phyloP scores from a whole-genome alignment of 768 basidiomycete genomes.

The Infundibulicybe gibba region DNA sequence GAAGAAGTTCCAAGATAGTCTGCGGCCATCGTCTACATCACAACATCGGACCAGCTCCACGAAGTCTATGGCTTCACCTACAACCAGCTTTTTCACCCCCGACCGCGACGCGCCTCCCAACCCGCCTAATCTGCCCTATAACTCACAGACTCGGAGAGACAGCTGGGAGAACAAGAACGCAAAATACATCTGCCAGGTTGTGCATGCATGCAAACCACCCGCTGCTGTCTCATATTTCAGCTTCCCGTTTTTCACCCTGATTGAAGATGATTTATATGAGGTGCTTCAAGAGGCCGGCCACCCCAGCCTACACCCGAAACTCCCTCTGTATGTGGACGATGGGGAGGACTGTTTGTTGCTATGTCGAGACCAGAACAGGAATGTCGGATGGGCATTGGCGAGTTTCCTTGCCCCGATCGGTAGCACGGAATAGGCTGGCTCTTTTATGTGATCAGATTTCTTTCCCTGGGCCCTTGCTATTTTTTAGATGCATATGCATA shows the following conservation, averaged over 20 bases:
- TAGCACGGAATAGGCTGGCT: too few species aligned
- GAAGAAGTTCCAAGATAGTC: constrained; percentile 20
- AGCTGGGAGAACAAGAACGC: constrained; percentile 45
- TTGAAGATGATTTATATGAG: constrained; percentile 56
- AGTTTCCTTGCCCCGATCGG: constrained; percentile 72
- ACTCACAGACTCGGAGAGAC: constrained; percentile 27
- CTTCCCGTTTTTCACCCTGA: constrained; percentile 75
- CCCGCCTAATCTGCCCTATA: not conserved
- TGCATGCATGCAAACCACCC: constrained; percentile 69
- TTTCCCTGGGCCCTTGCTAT: too few species aligned
- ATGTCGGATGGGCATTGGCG: constrained; percentile 78
- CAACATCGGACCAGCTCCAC: constrained; percentile 1
- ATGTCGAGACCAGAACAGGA: constrained; percentile 51
- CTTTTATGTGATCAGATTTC: too few species aligned
- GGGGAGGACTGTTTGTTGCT: constrained; percentile 78
- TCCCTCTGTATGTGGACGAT: constrained; percentile 75
- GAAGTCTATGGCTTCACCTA: not conserved
- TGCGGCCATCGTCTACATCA: constrained; percentile 13
- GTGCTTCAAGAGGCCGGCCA: constrained; percentile 78
- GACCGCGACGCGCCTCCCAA: constrained; percentile 7
- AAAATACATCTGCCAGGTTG: constrained; percentile 64
- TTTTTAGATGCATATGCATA: too few species aligned
- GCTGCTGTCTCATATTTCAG: constrained; percentile 61
- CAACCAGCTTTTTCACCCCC: constrained; percentile 3
- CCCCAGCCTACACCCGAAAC: constrained; percentile 66